These are phyloP conservation scores for Ogataea corticis DNA, from an alignment of 805 yeast species.

Conservation along the genomic window DNA sequence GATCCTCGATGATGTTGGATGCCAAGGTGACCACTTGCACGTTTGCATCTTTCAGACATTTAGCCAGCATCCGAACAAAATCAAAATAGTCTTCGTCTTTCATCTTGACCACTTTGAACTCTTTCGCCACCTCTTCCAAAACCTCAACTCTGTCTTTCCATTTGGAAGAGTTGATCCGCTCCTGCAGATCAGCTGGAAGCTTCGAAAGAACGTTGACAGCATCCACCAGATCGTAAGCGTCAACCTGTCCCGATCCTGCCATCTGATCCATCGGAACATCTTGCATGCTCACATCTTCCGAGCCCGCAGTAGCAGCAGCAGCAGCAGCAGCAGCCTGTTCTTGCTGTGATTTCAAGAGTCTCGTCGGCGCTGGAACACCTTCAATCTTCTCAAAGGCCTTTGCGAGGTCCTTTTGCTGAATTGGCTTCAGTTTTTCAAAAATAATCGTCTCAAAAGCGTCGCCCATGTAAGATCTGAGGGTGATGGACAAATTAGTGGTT, in stretches of 20 bases:
- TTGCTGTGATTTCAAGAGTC: constrained; percentile 57
- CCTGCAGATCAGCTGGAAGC: constrained; percentile 62
- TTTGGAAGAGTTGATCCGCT: constrained; percentile 57
- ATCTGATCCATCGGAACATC: constrained; percentile 25
- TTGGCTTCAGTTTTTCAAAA: constrained; percentile 78
- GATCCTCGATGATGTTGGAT: constrained; percentile 57
- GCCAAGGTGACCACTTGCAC: constrained; percentile 82
- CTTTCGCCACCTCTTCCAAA: constrained; percentile 59
- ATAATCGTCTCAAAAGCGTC: constrained; percentile 55
- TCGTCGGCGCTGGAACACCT: constrained; percentile 48
- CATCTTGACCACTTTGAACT: constrained; percentile 55
- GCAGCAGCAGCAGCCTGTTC: constrained; percentile 22
- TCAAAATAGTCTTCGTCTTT: constrained; percentile 61
- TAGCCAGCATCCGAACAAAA: constrained; percentile 63
- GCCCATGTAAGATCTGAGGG: constrained; percentile 75
- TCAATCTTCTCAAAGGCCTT: constrained; percentile 60
- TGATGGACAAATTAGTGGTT: constrained; percentile 66
- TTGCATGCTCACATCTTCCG: constrained; percentile 41
- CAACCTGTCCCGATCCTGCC: constrained; percentile 39
- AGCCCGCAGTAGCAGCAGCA: constrained; percentile 22
- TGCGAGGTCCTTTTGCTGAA: constrained; percentile 83
- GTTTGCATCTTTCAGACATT: constrained; percentile 84
- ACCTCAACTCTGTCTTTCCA: constrained; percentile 95
- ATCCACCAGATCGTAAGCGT: constrained; percentile 70
- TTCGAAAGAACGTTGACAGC: constrained; percentile 67